Evolutionary conservation across 345 rosid species (phyloP).

Genomic region (Gossypium longicalyx): DNA sequence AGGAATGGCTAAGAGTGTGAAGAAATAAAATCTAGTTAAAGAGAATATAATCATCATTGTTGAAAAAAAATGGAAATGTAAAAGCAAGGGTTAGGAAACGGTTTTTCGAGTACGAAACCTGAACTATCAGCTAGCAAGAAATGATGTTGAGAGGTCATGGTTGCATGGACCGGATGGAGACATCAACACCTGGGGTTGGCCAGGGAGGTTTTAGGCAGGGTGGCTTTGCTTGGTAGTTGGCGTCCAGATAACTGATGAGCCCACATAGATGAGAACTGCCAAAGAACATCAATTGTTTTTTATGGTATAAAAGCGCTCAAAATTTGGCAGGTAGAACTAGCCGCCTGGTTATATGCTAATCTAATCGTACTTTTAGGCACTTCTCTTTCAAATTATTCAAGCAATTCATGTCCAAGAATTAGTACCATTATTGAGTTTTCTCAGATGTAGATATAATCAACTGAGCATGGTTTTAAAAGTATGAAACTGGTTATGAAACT

Average conservation of each 20-base stretch:
- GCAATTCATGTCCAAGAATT: not conserved
- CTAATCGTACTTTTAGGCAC: not conserved
- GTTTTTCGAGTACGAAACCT: not conserved
- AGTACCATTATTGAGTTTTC: not conserved
- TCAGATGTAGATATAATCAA: not conserved
- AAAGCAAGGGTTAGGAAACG: not conserved
- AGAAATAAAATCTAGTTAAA: not conserved
- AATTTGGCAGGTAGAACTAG: constrained; percentile 7
- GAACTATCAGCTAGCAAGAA: not conserved
- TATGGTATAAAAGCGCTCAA: not conserved
- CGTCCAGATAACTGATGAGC: not conserved
- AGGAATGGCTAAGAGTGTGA: not conserved
- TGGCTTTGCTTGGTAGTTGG: not conserved
- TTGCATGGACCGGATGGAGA: not conserved
- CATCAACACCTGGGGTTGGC: not conserved
- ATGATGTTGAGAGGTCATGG: not conserved
- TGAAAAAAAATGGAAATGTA: not conserved
- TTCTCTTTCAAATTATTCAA: not conserved
- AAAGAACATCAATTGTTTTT: not conserved
- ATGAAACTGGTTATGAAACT: not conserved
- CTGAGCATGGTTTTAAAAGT: not conserved
- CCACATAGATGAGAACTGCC: not conserved
- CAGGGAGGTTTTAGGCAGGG: not conserved
- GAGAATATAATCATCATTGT: not conserved
- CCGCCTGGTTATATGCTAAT: constrained; percentile 1